Base-by-base conservation (phyloP, 805 yeast species). In the Candida dendrica region DNA sequence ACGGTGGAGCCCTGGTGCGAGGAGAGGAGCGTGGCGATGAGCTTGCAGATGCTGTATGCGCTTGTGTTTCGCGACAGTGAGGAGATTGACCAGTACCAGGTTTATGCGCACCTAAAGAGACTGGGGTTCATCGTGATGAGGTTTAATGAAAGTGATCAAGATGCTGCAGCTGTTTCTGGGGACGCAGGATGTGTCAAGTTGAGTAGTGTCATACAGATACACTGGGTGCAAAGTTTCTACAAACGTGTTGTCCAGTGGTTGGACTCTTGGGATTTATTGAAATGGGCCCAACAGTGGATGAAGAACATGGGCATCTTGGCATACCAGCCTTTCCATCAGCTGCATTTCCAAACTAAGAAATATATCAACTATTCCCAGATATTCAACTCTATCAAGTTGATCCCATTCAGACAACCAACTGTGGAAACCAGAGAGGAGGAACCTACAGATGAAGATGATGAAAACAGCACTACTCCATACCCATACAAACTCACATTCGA, bases 61-160 rank as follows among this genome's bases (percentile, higher is more conserved):
- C 56, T 72, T 15, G 68, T 77, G 13, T 66, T 81, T 37, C 48
- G 50, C 19, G 51, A 58, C 15, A 61, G 64, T 15, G 65, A 65
- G 17, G 71, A 69, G 32, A 49, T 78, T 22, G 82, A 81, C 44
- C 61, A 66, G 39, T 81, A 79, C 48, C 77, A 76, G 36, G 89
- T 84, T 0, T 91, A 81, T 61, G 72, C 90, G 0, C 72, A 84
- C 44, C 65, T 90, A 52, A 84, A 83, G 51, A 73, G 95, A 55
- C 71, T 79, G 40, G 97, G 97, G 0, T 90, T 82, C 55, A 71
- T 84, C 17, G 84, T 86, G 1, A 56, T 65, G 42, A 51, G 69
- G 38, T 49, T 50, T 39, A 31, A 34, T 9, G 10, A 47, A 47
- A 24, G n/a, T n/a, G n/a, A n/a, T n/a, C n/a, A n/a, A n/a, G n/a